Conservation (phyloP, 805 yeast species). For the Alloascoidea hylecoeti region DNA sequence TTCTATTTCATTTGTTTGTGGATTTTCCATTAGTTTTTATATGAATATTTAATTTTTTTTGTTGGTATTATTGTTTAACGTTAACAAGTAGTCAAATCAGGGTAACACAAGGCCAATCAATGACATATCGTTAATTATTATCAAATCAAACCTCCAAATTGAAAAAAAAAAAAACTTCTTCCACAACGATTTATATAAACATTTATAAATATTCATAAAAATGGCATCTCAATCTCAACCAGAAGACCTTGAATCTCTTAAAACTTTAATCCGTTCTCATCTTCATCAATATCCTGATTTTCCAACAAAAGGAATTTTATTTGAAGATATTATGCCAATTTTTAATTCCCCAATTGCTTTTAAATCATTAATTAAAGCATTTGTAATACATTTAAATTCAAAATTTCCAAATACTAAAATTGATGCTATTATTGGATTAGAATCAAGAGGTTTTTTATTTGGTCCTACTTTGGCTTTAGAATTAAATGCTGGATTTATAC, state of each 20-base stretch:
- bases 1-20: not conserved
- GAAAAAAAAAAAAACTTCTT: too few relatives aligned
- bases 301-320: constrained; percentile 84
- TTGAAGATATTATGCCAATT: constrained; percentile 93
- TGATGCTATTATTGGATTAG: constrained; percentile 88
- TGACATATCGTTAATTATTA: too few relatives aligned
- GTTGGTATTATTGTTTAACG: too few relatives aligned
- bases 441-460: constrained; percentile 91
- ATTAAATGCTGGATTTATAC: constrained; percentile 81
- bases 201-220: too few relatives aligned
- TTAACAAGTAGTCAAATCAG: too few relatives aligned
- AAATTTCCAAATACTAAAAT: constrained; percentile 40
- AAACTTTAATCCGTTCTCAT: constrained; percentile 1
- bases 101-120: too few relatives aligned
- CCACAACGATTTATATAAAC: too few relatives aligned
- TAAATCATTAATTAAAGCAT: constrained; percentile 68
- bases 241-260: not conserved
- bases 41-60: too few relatives aligned
- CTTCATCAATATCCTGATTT: constrained; percentile 76
- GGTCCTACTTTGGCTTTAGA: constrained; percentile 94
- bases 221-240: too few relatives aligned
- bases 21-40: too few relatives aligned
- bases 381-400: constrained; percentile 56
- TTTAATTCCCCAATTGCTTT: constrained; percentile 74
- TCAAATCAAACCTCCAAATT: too few relatives aligned